These are phyloP conservation scores for Capsicum baccatum DNA, from an alignment of 257 asterid genomes.

Conservation along the genomic window DNA sequence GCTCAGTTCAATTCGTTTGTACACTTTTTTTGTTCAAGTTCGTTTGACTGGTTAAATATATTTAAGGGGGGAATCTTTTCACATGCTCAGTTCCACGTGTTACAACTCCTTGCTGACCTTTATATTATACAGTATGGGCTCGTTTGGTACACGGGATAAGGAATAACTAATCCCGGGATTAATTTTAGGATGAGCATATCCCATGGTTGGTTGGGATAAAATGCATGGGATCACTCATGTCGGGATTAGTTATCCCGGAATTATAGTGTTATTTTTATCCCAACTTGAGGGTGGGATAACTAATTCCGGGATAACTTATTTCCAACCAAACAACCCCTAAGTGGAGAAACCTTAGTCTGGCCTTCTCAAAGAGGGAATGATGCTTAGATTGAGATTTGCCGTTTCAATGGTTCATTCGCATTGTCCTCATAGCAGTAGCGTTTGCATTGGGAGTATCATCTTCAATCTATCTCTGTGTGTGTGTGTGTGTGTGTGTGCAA, in stretches of 20 bases:
- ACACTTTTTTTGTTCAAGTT: not conserved
- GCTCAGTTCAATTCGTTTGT: not conserved
- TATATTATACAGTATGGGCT: not conserved
- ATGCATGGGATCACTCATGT: too few relatives aligned
- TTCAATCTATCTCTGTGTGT: not conserved
- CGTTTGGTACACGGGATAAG: too few relatives aligned
- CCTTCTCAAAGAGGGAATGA: not conserved
- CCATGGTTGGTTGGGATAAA: too few relatives aligned
- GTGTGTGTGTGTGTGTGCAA: too few relatives aligned
- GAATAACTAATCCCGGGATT: too few relatives aligned
- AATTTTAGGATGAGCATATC: too few relatives aligned
- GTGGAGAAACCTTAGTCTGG: not conserved
- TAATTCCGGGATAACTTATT: too few relatives aligned
- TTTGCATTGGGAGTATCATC: not conserved
- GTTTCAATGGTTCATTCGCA: not conserved
- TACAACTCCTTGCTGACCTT: slow-evolving; percentile 15
- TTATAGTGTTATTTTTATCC: too few relatives aligned
- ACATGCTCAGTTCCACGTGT: not conserved
- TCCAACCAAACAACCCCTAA: too few relatives aligned
- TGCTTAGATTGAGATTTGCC: not conserved
- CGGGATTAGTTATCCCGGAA: too few relatives aligned
- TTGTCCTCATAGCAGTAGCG: not conserved
- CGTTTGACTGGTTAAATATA: not conserved
- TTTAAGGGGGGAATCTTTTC: not conserved
- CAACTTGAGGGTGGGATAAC: too few relatives aligned